Conservation (phyloP, 371 early-diverging fungal genomes). For the Syncephalastrum racemosum region DNA sequence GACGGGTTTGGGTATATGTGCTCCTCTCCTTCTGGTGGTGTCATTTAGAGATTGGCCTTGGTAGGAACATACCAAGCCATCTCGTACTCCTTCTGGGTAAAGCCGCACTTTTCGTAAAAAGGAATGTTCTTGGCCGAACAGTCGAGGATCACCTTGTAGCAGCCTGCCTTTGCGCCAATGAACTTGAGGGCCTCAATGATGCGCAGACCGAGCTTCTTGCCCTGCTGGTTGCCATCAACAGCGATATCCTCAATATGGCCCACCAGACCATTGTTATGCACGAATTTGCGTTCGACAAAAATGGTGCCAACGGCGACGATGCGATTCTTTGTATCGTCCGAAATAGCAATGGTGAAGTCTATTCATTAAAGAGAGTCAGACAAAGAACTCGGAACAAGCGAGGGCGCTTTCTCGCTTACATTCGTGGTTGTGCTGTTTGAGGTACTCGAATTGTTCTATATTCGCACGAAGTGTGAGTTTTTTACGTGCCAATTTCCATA, state of each 20-base stretch:
- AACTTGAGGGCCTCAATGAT: slow-evolving; percentile 75
- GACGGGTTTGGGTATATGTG: slow-evolving; percentile 3
- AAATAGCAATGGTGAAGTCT: slow-evolving; percentile 83
- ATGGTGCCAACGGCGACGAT: slow-evolving; percentile 96
- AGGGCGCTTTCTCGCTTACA: slow-evolving; percentile 52
- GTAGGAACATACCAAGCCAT: slow-evolving; percentile 56
- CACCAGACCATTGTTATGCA: slow-evolving; percentile 80
- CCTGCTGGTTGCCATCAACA: slow-evolving; percentile 90
- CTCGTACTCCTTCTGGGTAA: slow-evolving; percentile 46
- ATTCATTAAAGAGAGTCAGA: not conserved
- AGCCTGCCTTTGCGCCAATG: slow-evolving; percentile 62
- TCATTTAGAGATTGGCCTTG: slow-evolving; percentile 12
- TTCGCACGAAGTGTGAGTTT: not conserved
- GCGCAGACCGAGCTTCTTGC: slow-evolving; percentile 80
- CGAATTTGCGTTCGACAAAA: slow-evolving; percentile 95
- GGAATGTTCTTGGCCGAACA: slow-evolving; percentile 55
- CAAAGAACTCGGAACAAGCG: not conserved
- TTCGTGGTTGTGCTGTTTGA: slow-evolving; percentile 73
- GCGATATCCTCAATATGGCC: slow-evolving; percentile 96
- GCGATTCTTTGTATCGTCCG: slow-evolving; percentile 59
- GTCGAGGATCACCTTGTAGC: slow-evolving; percentile 66
- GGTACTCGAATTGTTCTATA: slow-evolving; percentile 68
- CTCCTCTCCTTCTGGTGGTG: not conserved
- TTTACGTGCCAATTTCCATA: no score
- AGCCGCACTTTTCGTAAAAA: slow-evolving; percentile 57